Conservation (phyloP, 2,329 filamentous ascomycete species). For the Boeremia lycopersici region DNA sequence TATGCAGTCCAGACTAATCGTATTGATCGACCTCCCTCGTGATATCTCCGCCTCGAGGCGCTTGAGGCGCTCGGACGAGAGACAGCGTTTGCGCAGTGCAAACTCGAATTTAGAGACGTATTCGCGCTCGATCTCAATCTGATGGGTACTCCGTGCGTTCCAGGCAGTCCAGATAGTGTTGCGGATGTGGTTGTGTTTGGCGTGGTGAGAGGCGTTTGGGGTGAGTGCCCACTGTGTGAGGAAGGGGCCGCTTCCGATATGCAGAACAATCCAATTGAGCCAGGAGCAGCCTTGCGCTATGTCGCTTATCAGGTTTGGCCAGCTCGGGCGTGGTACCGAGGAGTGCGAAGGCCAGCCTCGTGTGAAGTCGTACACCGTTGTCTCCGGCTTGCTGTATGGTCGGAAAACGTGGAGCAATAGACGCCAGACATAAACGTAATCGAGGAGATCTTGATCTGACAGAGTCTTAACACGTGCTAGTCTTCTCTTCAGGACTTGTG, state of each 20-base stretch:
- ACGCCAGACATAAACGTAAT: conserved; percentile 23
- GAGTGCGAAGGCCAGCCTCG: not conserved
- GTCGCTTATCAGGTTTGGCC: conserved; percentile 18
- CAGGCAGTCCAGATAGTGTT: conserved; percentile 17
- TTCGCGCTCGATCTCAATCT: conserved; percentile 25
- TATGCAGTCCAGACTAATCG: conserved; percentile 27
- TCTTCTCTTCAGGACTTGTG: conserved; percentile 15
- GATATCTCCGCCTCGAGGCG: conserved; percentile 18
- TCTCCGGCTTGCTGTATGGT: conserved; percentile 17
- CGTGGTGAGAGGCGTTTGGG: not conserved
- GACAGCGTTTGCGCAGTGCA: conserved; percentile 20
- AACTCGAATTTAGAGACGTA: conserved; percentile 24
- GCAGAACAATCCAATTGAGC: conserved; percentile 24
- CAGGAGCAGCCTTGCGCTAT: conserved; percentile 27
- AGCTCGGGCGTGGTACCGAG: conserved; percentile 1
- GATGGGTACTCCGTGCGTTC: conserved; percentile 12
- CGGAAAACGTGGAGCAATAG: conserved; percentile 18
- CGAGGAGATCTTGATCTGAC: conserved; percentile 17
- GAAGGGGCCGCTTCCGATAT: conserved; percentile 19
- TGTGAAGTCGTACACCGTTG: not conserved
- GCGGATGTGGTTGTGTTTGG: conserved; percentile 2
- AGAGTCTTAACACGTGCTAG: conserved; percentile 9
- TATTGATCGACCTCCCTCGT: conserved; percentile 20
- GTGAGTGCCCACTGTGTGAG: conserved; percentile 18
- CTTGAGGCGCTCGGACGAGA: conserved; percentile 12